Conservation (phyloP, 2,329 filamentous ascomycete species). For the Myriosclerotinia curreyana region DNA sequence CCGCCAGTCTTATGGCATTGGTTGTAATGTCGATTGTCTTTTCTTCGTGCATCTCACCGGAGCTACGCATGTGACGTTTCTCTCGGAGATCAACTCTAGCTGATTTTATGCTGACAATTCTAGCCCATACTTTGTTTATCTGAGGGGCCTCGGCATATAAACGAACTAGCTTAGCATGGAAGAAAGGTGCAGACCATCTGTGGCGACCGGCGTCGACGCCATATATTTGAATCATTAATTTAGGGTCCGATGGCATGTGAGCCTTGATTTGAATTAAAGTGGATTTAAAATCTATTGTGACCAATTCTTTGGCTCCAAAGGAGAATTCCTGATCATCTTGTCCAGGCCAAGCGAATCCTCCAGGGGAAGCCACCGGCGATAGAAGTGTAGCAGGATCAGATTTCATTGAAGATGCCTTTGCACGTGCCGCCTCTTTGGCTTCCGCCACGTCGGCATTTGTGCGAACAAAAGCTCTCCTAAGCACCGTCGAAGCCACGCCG, state of each 20-base stretch:
- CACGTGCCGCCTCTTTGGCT: constrained; percentile 39
- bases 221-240: constrained; percentile 85
- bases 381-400: constrained; percentile 29
- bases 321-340: constrained; percentile 23
- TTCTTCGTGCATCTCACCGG: constrained; percentile 62
- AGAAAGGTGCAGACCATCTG: constrained; percentile 80
- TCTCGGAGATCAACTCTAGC: constrained; percentile 78
- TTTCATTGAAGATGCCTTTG: constrained; percentile 20
- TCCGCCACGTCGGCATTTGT: constrained; percentile 49
- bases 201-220: constrained; percentile 79
- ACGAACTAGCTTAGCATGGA: constrained; percentile 73
- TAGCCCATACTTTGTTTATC: constrained; percentile 79
- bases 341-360: constrained; percentile 26
- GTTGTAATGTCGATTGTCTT: constrained; percentile 79
- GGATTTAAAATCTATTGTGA: constrained; percentile 79
- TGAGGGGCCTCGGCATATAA: constrained; percentile 84
- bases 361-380: constrained; percentile 34
- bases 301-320: constrained; percentile 54
- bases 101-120: constrained; percentile 79
- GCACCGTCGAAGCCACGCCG: constrained; percentile 73
- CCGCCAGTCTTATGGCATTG: constrained; percentile 81
- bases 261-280: constrained; percentile 84
- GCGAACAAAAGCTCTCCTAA: constrained; percentile 66
- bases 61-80: constrained; percentile 63
- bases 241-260: constrained; percentile 83